Evolutionary conservation across 192 early-diverging fungal species (phyloP).

Genomic region (Coemansia sp.): DNA sequence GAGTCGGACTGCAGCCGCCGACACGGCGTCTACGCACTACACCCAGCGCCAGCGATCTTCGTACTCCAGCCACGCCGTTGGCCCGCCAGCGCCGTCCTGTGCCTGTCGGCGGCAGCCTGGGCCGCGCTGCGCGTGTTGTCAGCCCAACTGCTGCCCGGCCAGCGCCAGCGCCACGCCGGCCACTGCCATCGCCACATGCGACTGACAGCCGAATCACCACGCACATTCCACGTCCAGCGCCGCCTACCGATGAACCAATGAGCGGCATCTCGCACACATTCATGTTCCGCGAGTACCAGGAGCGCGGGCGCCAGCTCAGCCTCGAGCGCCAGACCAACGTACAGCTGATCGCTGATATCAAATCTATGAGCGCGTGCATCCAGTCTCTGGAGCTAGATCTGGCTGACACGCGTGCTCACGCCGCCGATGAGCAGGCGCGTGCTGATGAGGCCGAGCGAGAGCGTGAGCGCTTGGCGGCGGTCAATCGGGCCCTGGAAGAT

Average conservation of each 20-base stretch:
- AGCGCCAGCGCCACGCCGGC: neutral
- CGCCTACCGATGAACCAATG: neutral
- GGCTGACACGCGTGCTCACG: neutral
- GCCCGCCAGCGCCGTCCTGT: neutral
- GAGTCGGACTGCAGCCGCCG: neutral
- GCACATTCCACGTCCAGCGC: slow-evolving; percentile 22
- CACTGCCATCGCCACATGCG: slow-evolving; percentile 16
- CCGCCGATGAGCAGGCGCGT: slow-evolving; percentile 8
- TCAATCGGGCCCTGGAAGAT: slow-evolving; percentile 8
- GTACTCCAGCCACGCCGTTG: slow-evolving; percentile 1
- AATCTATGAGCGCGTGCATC: neutral
- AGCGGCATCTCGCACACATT: neutral
- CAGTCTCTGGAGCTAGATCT: slow-evolving; percentile 5
- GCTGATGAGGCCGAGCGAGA: slow-evolving; percentile 7
- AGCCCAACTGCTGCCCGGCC: slow-evolving; percentile 2
- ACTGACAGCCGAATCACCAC: slow-evolving; percentile 4
- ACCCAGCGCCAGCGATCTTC: slow-evolving; percentile 4
- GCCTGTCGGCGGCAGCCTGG: neutral
- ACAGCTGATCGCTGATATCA: slow-evolving; percentile 18
- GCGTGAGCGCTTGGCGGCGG: neutral
- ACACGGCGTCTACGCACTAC: slow-evolving; percentile 4
- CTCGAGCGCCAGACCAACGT: slow-evolving; percentile 21
- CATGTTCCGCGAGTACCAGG: slow-evolving; percentile 4
- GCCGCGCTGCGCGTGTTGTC: neutral
- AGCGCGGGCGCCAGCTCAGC: slow-evolving; percentile 8